These are phyloP conservation scores for Penicillium sumatraense DNA, from an alignment of 2,329 filamentous ascomycete species.

Conservation along the genomic window DNA sequence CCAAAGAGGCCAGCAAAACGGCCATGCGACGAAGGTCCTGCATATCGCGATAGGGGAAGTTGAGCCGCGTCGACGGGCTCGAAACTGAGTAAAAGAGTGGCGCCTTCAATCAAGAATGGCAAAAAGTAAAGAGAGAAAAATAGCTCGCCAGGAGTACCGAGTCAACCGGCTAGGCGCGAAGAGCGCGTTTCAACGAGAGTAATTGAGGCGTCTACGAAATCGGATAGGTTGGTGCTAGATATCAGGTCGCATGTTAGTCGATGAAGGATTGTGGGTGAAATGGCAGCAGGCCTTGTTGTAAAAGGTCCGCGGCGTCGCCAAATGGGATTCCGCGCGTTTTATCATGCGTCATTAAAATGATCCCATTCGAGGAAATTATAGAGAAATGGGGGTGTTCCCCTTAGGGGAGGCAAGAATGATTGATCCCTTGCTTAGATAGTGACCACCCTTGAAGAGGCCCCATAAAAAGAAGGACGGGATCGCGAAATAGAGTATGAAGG, in stretches of 20 bases:
- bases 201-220: background rate
- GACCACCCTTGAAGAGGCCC: slow-evolving; percentile 8
- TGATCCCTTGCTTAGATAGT: slow-evolving; percentile 25
- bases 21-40: slow-evolving; percentile 23
- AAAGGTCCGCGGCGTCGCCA: slow-evolving; percentile 7
- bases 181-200: slow-evolving; percentile 1
- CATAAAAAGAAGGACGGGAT: slow-evolving; percentile 6
- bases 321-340: slow-evolving; percentile 13
- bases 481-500: slow-evolving; percentile 8
- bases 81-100: slow-evolving; percentile 14
- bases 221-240: slow-evolving; percentile 7
- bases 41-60: slow-evolving; percentile 19
- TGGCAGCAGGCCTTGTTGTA: slow-evolving; percentile 5
- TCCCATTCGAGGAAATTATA: slow-evolving; percentile 12
- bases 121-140: too few relatives aligned
- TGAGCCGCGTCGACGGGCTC: slow-evolving; percentile 19
- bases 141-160: slow-evolving; percentile 26
- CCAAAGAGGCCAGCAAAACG: slow-evolving; percentile 30
- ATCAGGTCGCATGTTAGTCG: slow-evolving; percentile 7
- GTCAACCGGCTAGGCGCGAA: slow-evolving; percentile 19
- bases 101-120: slow-evolving; percentile 8
- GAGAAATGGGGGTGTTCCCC: slow-evolving; percentile 19
- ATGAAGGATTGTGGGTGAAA: slow-evolving; percentile 9
- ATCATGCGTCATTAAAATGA: slow-evolving; percentile 14
- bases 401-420: slow-evolving; percentile 19